A percentile compares a stretch with the other conserved stretches of the same genome.
Evolutionary conservation across 2,329 filamentous ascomycete species (phyloP).

Genomic region (Plectosphaerella cucumerina): DNA sequence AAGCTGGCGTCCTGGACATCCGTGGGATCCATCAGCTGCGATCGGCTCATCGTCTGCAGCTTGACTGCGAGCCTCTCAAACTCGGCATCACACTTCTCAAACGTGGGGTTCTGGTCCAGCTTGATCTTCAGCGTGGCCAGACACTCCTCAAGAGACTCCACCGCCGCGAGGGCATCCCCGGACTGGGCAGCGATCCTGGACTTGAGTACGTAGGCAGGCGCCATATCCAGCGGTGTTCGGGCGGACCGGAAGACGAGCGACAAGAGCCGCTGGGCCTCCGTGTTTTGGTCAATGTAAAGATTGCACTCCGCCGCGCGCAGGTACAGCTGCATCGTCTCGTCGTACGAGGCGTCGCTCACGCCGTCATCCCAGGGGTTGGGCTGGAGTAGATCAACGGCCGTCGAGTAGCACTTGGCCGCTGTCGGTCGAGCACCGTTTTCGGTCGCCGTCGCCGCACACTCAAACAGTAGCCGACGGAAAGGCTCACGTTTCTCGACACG

Average conservation of each 20-base stretch:
- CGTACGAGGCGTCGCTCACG: conserved; percentile 70
- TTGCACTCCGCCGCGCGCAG: conserved; percentile 79
- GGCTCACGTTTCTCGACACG: conserved; percentile 55
- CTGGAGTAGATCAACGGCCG: conserved; percentile 76
- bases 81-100: conserved; percentile 71
- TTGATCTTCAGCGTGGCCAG: conserved; percentile 64
- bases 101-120: conserved; percentile 62
- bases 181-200: conserved; percentile 73
- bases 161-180: conserved; percentile 66
- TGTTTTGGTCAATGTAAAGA: conserved; percentile 70
- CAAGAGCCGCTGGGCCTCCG: conserved; percentile 65
- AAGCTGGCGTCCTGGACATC: conserved; percentile 47
- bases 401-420: conserved; percentile 75
- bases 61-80: conserved; percentile 61
- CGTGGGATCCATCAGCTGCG: conserved; percentile 38
- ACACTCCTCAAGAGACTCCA: conserved; percentile 67
- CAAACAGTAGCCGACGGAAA: conserved; percentile 72
- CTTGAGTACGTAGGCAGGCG: conserved; percentile 77
- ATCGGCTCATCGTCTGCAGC: conserved; percentile 53
- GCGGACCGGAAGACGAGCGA: conserved; percentile 66
- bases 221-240: conserved; percentile 71
- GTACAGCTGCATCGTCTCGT: conserved; percentile 78
- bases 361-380: conserved; percentile 70
- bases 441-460: conserved; percentile 72
- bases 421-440: conserved; percentile 81